Base-by-base conservation (phyloP, 1,284 basidiomycete species). In the Boletus semigastroideus region DNA sequence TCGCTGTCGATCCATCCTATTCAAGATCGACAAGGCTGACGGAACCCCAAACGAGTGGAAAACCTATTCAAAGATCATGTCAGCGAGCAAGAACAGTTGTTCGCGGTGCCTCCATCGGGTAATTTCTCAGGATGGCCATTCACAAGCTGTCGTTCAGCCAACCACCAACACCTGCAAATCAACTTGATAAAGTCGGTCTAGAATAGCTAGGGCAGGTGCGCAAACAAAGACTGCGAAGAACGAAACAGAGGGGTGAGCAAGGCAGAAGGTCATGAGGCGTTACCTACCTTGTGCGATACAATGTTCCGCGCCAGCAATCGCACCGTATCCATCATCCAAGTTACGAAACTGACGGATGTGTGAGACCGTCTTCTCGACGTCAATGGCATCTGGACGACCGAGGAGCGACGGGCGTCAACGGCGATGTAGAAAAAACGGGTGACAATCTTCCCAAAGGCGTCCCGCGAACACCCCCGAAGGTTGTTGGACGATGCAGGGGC, bases 41-140 rank as follows among this genome's bases (percentile, higher is more conserved):
- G 98, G 80, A 5, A 96, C 94, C 94, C 95, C 99, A 77, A 94
- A 96, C 62, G 90, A 94, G 72, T 99, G 99, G 74, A 97, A 99
- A 4, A 97, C 92, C 93, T 95, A 13, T 49, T 20, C 6, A 7
- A 8, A 10, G 2, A 22, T 2, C 27, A 5, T 25, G 37, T 53
- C 45, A 51, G 22, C 38, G 33, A 28, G 36, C 27, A 16, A 33
- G 36, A 22, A 0, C 14, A 27, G n/a, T 7, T 0, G 25, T 86
- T 63, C 60, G 22, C 5, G 3, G 22, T 5, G 5, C 22, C 99
- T 81, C 95, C 95, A 66, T 98, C 96, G 73, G 96, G 94, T n/a
- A 98, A 77, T 74, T 99, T 99, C 68, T 99, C 94, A 3, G 96
- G 97, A 19, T 96, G 79, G 0, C 96, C 96, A 61, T 99, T 94